Conservation (phyloP, 2,329 filamentous ascomycete species). For the Aureobasidium sp. region DNA sequence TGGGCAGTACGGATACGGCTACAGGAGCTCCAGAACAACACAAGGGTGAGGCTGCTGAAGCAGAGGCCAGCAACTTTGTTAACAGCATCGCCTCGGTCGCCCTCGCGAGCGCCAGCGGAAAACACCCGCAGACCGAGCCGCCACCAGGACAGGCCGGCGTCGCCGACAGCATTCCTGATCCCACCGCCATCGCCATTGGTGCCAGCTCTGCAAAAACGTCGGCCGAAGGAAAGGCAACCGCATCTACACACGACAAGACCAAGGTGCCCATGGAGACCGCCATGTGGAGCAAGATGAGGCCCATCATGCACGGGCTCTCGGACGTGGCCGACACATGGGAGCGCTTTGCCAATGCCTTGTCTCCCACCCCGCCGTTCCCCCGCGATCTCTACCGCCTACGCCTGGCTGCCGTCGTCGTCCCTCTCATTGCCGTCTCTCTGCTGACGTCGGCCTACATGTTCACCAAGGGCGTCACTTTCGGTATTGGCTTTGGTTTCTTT, state of each 20-base stretch:
- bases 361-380: conserved; percentile 41
- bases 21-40: conserved; percentile 77
- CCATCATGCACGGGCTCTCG: conserved; percentile 57
- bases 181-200: conserved; percentile 45
- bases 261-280: conserved; percentile 68
- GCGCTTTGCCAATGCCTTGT: conserved; percentile 49
- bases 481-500: conserved; percentile 68
- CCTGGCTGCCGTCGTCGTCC: conserved; percentile 37
- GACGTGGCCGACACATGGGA: conserved; percentile 56
- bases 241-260: conserved; percentile 58
- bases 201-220: conserved; percentile 47
- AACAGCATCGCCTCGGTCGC: conserved; percentile 64
- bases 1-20: conserved; percentile 66
- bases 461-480: conserved; percentile 56
- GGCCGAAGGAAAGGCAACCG: conserved; percentile 42
- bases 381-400: conserved; percentile 35
- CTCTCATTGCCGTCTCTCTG: conserved; percentile 34
- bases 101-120: conserved; percentile 65
- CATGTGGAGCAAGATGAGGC: conserved; percentile 68
- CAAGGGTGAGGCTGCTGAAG: conserved; percentile 74
- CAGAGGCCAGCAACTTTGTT: conserved; percentile 74
- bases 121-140: conserved; percentile 60
- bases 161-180: conserved; percentile 51
- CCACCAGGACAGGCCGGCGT: conserved; percentile 31
- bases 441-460: conserved; percentile 43